These are phyloP conservation scores for Colletotrichum tamarilloi DNA, from an alignment of 2,329 filamentous ascomycete species.

Conservation along the genomic window DNA sequence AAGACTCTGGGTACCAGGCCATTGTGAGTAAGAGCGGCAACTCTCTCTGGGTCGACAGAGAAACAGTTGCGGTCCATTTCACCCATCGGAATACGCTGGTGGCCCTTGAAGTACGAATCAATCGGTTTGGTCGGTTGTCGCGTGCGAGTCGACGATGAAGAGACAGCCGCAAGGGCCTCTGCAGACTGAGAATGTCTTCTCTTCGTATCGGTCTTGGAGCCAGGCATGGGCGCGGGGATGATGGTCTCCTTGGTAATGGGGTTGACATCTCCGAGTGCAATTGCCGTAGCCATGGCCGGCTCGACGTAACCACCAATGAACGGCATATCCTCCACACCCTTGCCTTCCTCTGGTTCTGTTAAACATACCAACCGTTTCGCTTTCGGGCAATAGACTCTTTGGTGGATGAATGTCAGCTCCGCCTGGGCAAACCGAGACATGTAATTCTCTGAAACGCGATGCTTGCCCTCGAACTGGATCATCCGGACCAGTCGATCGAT, in stretches of 20 bases:
- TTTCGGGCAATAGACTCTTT: conserved; percentile 90
- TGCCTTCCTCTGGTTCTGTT: conserved; percentile 71
- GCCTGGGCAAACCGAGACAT: conserved; percentile 84
- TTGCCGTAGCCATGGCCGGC: conserved; percentile 74
- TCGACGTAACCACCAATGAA: conserved; percentile 84
- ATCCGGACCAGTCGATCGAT: conserved; percentile 85
- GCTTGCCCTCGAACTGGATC: conserved; percentile 90
- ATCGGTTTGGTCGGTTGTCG: conserved; percentile 60
- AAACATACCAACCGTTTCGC: conserved; percentile 79
- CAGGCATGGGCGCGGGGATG: conserved; percentile 52
- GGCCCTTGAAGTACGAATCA: conserved; percentile 63
- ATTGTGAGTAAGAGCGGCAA: conserved; percentile 60
- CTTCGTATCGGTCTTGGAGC: conserved; percentile 55
- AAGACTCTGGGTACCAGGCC: conserved; percentile 66
- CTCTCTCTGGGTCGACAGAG: conserved; percentile 59
- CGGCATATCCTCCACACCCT: conserved; percentile 77
- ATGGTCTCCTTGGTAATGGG: conserved; percentile 86
- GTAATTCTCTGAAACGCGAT: conserved; percentile 83
- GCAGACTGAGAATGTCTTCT: conserved; percentile 51
- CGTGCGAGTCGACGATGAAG: conserved; percentile 36
- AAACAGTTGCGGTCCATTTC: conserved; percentile 74
- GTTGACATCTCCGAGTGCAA: conserved; percentile 86
- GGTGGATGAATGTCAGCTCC: conserved; percentile 92
- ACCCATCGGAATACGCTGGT: conserved; percentile 66
- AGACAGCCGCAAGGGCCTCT: conserved; percentile 34